Percentiles rank a stretch among this genome's conserved stretches.
phyloP scores from a whole-genome alignment of 106 monocot genomes.

The Dioscorea zingiberensis region DNA sequence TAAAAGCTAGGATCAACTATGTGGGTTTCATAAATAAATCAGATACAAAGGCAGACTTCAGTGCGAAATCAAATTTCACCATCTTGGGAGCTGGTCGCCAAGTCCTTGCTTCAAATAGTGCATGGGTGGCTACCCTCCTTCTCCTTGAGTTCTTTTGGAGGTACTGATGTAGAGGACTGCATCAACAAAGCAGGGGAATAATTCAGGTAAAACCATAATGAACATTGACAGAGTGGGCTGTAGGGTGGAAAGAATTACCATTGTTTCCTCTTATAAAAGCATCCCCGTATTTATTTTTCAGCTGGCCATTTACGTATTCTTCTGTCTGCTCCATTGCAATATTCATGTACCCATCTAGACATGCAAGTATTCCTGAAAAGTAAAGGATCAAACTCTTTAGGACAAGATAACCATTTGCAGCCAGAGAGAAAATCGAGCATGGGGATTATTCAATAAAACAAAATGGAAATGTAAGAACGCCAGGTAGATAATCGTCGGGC shows the following conservation, averaged over 20 bases:
- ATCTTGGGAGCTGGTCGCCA: too few species aligned
- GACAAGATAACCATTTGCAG: too few species aligned
- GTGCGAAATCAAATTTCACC: too few species aligned
- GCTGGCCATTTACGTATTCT: conserved; percentile 96
- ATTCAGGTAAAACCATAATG: neutral
- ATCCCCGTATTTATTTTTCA: conserved; percentile 99
- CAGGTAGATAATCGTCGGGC: too few species aligned
- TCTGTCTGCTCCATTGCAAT: conserved; percentile 99
- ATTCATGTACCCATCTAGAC: conserved; percentile 98
- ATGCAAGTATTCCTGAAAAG: conserved; percentile 84
- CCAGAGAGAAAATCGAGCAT: too few species aligned
- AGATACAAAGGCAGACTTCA: too few species aligned
- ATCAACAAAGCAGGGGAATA: conserved; percentile 7
- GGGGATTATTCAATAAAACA: too few species aligned
- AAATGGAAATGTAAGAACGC: too few species aligned
- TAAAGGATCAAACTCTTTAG: neutral
- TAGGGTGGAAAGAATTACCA: conserved; percentile 29
- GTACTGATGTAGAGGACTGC: conserved; percentile 97
- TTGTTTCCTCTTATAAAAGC: conserved; percentile 99
- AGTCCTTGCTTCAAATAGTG: too few species aligned
- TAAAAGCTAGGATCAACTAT: too few species aligned
- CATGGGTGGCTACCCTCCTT: conserved; percentile 25
- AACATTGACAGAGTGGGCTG: neutral
- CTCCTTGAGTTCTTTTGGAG: conserved; percentile 62
- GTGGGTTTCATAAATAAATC: too few species aligned